Base-by-base conservation (phyloP, 139 green algal genomes). In the Picochlorum sp. region DNA sequence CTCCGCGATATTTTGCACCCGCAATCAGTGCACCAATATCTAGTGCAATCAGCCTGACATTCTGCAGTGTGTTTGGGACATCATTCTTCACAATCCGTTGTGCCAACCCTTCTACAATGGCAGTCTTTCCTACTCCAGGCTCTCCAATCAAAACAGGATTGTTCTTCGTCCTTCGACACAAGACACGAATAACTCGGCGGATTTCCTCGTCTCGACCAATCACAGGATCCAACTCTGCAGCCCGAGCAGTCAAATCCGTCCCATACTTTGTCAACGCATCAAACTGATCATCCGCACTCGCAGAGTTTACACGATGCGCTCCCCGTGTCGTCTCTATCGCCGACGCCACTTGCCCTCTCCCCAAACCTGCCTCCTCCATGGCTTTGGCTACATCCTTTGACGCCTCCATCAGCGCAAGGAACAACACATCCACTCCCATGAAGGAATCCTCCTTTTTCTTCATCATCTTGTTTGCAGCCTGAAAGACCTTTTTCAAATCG, bases 71-170 rank as follows among this genome's bases (percentile, higher is more conserved):
- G 45, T 75, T 79, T 3, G 90, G 90, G n/a, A 96, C 83, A 67
- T 97, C 89, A 13, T 83, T 83, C 45, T 78, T 72, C 5, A 88
- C 77, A 32, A 94, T 90, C 37, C 89, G 83, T 81, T 96, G 90
- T 13, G 92, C 92, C 38, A 98, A 83, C 7, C 92, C 90, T 78
- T 95, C 90, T 26, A 82, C 81, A 41, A 94, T 91, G 6, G 88
- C 88, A 7, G 88, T 95, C 66, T 84, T 80, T 45, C 83, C 83
- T 51, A 83, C 72, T 45, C 85, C 89, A n/a, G 89, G 89, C 69
- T 94, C 86, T 5, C 89, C 92, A 34, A 97, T 90, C 38, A 98
- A 81, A 55, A 98, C 87, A 1, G 92, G 92, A 76, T 98, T 98
- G 88, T 97, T 98, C 82, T 98, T 98, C 59, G 84, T 95, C 58